Conservation (phyloP, 805 yeast genomes). For the Starmerella floricola region DNA sequence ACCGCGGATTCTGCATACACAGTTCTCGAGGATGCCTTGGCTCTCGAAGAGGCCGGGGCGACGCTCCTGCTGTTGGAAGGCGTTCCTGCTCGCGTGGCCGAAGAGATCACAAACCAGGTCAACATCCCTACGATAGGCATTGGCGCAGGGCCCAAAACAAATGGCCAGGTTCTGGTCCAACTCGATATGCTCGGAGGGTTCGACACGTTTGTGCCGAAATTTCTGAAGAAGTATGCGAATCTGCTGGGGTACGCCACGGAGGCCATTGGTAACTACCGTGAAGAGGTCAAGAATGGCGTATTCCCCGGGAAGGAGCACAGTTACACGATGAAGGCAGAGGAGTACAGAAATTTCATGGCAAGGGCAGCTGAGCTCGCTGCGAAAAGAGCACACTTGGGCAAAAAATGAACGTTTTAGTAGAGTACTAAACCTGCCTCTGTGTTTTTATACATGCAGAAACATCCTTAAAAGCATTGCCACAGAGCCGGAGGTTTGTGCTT, state of each 20-base stretch:
- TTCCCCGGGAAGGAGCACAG: slow-evolving; percentile 62
- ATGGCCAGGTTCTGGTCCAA: slow-evolving; percentile 85
- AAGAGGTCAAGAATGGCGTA: slow-evolving; percentile 41
- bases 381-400: too few relatives aligned
- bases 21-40: slow-evolving; percentile 54
- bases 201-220: slow-evolving; percentile 48
- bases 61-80: slow-evolving; percentile 72
- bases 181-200: slow-evolving; percentile 65
- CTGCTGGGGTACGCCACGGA: slow-evolving; percentile 38
- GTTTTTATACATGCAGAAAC: too few relatives aligned
- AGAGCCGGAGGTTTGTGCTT: too few relatives aligned
- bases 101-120: slow-evolving; percentile 46
- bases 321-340: slow-evolving; percentile 56
- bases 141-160: slow-evolving; percentile 77
- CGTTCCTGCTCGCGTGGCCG: slow-evolving; percentile 63
- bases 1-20: slow-evolving; percentile 41
- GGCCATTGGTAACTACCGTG: slow-evolving; percentile 43
- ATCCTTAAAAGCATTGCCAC: too few relatives aligned
- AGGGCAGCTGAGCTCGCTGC: background rate
- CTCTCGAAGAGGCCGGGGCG: slow-evolving; percentile 64
- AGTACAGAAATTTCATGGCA: slow-evolving; percentile 36
- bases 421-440: too few relatives aligned
- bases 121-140: slow-evolving; percentile 82
- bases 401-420: too few relatives aligned
- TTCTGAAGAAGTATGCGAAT: slow-evolving; percentile 58